Evolutionary conservation across 2,329 filamentous ascomycete species (phyloP).

Genomic region (Cytospora piceae): DNA sequence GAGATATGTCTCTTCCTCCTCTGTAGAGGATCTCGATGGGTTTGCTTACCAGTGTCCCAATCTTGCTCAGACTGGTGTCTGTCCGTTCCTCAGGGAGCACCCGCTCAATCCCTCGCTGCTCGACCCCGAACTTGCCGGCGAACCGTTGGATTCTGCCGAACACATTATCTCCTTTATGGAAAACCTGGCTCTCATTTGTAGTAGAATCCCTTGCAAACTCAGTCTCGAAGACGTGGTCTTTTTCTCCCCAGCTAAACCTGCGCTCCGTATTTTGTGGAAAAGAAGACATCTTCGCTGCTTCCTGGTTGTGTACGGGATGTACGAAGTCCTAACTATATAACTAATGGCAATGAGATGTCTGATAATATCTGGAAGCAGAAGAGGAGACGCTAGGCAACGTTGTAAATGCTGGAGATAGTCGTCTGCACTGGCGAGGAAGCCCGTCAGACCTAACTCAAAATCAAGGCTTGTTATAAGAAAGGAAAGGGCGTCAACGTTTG

Average conservation of each 20-base stretch:
- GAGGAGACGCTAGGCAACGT: not conserved
- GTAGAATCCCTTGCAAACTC: not conserved
- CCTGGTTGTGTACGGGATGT: not conserved
- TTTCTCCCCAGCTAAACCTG: constrained; percentile 15
- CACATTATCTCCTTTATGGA: constrained; percentile 30
- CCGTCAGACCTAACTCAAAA: not conserved
- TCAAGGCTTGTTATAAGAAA: not conserved
- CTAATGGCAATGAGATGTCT: not conserved
- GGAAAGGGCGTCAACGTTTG: not conserved
- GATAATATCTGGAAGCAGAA: not conserved
- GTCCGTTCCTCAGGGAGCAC: constrained; percentile 72
- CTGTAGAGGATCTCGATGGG: constrained; percentile 13
- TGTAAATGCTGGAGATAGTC: not conserved
- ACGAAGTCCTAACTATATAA: not conserved
- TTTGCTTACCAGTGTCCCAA: constrained; percentile 69
- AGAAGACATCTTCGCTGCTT: constrained; percentile 2
- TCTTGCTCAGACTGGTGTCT: constrained; percentile 66
- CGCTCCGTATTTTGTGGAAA: constrained; percentile 5
- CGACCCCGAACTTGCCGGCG: constrained; percentile 67
- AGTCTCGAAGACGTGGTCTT: constrained; percentile 8
- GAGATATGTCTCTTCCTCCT: constrained; percentile 4
- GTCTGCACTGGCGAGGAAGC: not conserved
- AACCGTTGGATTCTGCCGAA: constrained; percentile 58
- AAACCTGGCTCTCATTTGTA: not conserved
- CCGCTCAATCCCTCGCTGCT: constrained; percentile 76